Evolutionary conservation across 1,284 basidiomycete species (phyloP).

Genomic region (Mycosarcoma maydis): DNA sequence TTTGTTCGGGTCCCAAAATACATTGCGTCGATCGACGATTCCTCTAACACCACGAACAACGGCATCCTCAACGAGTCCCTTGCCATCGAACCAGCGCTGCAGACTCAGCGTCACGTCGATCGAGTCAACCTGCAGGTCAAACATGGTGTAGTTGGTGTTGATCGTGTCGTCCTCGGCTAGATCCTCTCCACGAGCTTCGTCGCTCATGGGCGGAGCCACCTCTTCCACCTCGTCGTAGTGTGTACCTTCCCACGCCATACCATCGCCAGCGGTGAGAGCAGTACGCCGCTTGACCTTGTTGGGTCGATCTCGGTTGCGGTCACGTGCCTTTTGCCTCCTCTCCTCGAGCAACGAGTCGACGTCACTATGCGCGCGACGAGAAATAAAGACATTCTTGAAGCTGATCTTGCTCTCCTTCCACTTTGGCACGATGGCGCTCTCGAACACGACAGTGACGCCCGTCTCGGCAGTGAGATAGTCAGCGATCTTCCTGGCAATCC

Average conservation of each 20-base stretch:
- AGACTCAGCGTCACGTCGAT: slow-evolving; percentile 96
- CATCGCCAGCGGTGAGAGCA: slow-evolving; percentile 53
- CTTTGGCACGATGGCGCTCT: slow-evolving; percentile 96
- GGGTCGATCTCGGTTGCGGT: slow-evolving; percentile 13
- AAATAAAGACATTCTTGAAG: slow-evolving; percentile 96
- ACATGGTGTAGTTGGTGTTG: slow-evolving; percentile 66
- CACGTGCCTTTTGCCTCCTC: slow-evolving; percentile 22
- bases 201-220: slow-evolving; percentile 57
- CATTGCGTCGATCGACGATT: slow-evolving; percentile 87
- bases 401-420: slow-evolving; percentile 95
- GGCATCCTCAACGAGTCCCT: slow-evolving; percentile 89
- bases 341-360: slow-evolving; percentile 49
- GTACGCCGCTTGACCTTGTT: slow-evolving; percentile 44
- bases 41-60: slow-evolving; percentile 93
- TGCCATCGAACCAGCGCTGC: slow-evolving; percentile 92
- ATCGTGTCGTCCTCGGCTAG: slow-evolving; percentile 45
- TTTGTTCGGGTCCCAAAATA: slow-evolving; percentile 85
- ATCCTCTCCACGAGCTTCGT: slow-evolving; percentile 54
- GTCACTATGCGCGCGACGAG: slow-evolving; percentile 74
- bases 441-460: slow-evolving; percentile 93
- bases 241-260: slow-evolving; percentile 63
- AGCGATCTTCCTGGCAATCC: slow-evolving; percentile 87
- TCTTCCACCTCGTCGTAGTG: slow-evolving; percentile 60
- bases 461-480: slow-evolving; percentile 92
- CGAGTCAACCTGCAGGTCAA: slow-evolving; percentile 73